Evolutionary conservation across 2,329 filamentous ascomycete species (phyloP).

Genomic region (Thelonectria rubi): DNA sequence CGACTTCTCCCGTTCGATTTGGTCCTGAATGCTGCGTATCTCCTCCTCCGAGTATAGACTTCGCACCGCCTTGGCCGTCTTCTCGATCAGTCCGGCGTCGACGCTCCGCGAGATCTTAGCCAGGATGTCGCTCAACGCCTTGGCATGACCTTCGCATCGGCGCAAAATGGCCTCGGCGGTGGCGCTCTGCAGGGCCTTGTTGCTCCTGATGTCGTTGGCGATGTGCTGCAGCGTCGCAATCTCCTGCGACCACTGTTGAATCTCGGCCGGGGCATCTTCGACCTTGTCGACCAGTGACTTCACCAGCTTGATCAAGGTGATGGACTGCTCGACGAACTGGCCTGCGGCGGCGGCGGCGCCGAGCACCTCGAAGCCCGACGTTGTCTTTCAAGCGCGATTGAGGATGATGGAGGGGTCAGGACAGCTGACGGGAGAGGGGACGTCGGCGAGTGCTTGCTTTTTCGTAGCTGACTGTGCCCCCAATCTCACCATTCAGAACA

Average conservation of each 20-base stretch:
- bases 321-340: neutral
- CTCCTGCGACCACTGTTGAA: neutral
- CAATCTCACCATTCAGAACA: too few relatives aligned
- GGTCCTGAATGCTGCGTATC: neutral
- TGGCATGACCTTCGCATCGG: neutral
- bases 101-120: neutral
- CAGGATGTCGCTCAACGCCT: neutral
- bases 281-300: neutral
- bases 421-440: too few relatives aligned
- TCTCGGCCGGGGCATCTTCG: neutral
- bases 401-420: too few relatives aligned
- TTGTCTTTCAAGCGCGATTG: too few relatives aligned
- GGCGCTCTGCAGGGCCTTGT: neutral
- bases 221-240: neutral
- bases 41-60: neutral
- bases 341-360: too few relatives aligned
- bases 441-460: too few relatives aligned
- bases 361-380: neutral
- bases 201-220: neutral
- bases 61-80: neutral
- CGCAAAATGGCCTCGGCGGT: too few relatives aligned
- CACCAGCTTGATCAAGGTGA: neutral
- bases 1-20: neutral
- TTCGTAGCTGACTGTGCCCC: too few relatives aligned
- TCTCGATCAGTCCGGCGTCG: neutral